Evolutionary conservation across 106 monocot species (phyloP), one percentile per base, ranked within the genome.

Genomic region (Dioscorea zingiberensis): DNA sequence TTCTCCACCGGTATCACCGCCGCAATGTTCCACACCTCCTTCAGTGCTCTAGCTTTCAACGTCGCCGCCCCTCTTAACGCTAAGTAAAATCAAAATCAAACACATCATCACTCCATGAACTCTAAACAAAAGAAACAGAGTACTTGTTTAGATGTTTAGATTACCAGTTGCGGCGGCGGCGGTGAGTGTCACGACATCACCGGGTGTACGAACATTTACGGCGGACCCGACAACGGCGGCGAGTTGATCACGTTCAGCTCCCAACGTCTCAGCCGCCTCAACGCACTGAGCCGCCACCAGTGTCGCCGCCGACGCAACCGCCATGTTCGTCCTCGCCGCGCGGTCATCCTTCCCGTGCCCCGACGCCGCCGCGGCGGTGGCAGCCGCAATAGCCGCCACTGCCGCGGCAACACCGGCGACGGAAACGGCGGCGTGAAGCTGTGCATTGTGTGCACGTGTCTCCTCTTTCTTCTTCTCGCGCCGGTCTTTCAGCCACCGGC

Each of bases 11-110:
- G 97, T 28, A 98, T 88, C 7, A 98, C 92, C 0, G 97, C 92
- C 0, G 97, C 88, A 16, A 89, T 77, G 75, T 98, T 98, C 97
- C 97, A 98, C 17, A 89, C 97, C 47, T 98, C 97, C 75, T 92
- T 98, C 25, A 93, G 57, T 3, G 86, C 89, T 69, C 97, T 79
- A 7, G 97, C 97, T 77, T 88, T 98, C 70, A 92, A 29, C 0
- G 97, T 86, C 8, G 89, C 97, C 4, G 92, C 92, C 0, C 92
- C 97, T 74, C 97, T 70, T 66, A 98, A 60, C 1, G 97, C 97
- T 97, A 38, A 38, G 9, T n/a, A n/a, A n/a, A 38, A 6, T 38
- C 38, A 38, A 38, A 30, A 38, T 10, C 38, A 38, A 38, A 38
- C 38, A 38, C n/a, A 38, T 38, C 38, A 38, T 1, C 4, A 38